Evolutionary conservation across 106 monocot genomes (phyloP).

Genomic region (Dendrobium nobile): DNA sequence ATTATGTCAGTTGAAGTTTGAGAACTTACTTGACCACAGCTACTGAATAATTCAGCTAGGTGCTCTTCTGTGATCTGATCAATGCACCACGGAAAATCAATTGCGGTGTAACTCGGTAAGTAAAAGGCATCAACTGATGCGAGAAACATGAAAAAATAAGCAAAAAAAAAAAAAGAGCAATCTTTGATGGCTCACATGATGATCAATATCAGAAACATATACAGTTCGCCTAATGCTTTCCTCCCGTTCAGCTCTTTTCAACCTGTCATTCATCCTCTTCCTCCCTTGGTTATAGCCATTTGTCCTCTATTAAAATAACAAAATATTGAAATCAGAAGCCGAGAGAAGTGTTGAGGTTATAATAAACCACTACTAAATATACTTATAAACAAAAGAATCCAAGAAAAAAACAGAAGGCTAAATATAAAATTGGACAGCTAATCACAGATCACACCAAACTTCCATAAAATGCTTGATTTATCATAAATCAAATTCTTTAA

Average conservation of each 20-base stretch:
- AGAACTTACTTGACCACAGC: conserved; percentile 49
- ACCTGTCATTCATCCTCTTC: conserved; percentile 53
- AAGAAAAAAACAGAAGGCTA: too few relatives aligned
- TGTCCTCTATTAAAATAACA: conserved; percentile 45
- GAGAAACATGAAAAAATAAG: not conserved
- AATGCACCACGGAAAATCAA: not conserved
- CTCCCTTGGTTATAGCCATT: conserved; percentile 35
- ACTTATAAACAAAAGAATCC: too few relatives aligned
- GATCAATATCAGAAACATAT: conserved; percentile 77
- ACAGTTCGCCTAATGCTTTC: conserved; percentile 64
- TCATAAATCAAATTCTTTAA: not conserved
- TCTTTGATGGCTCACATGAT: conserved; percentile 29
- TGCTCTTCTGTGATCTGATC: conserved; percentile 56
- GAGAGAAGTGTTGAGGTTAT: not conserved
- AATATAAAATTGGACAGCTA: conserved; percentile 1
- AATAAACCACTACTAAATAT: not conserved
- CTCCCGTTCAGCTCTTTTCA: conserved; percentile 48
- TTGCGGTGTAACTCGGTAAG: not conserved
- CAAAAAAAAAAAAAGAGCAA: not conserved
- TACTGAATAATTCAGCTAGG: conserved; percentile 40
- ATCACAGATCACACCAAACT: conserved; percentile 2
- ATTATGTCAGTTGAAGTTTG: too few relatives aligned
- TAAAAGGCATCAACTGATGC: not conserved
- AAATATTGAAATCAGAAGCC: not conserved
- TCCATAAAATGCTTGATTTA: not conserved